Percentiles rank a stretch among this genome's conserved stretches.
Conservation (phyloP, 306 rosid species). For the Inga oerstediana region DNA sequence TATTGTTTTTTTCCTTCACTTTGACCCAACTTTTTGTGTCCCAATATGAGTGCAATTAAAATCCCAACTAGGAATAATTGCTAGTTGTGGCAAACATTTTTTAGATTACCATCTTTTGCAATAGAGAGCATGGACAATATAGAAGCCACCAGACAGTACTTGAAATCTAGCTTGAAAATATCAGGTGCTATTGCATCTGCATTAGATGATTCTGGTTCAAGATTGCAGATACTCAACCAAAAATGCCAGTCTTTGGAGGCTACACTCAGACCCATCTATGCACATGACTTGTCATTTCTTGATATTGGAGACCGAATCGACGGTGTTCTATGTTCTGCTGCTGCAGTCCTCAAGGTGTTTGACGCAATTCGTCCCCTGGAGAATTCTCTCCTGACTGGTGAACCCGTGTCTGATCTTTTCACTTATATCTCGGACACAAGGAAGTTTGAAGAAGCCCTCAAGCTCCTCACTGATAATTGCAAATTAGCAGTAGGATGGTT, state of each 20-base stretch:
- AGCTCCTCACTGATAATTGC: slow-evolving; percentile 72
- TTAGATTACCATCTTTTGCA: slow-evolving; percentile 29
- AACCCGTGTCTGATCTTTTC: slow-evolving; percentile 51
- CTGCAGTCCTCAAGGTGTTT: slow-evolving; percentile 60
- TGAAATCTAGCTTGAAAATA: slow-evolving; percentile 60
- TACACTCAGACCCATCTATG: slow-evolving; percentile 34
- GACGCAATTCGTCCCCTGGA: slow-evolving; percentile 60
- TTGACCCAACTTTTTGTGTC: slow-evolving; percentile 18
- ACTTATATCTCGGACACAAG: slow-evolving; percentile 50
- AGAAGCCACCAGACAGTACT: slow-evolving; percentile 49
- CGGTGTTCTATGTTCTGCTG: slow-evolving; percentile 65
- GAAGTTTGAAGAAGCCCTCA: slow-evolving; percentile 72
- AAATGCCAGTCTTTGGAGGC: slow-evolving; percentile 55
- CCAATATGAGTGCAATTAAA: slow-evolving; percentile 32
- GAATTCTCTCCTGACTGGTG: slow-evolving; percentile 42
- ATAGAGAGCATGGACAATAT: slow-evolving; percentile 47
- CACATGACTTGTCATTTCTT: slow-evolving; percentile 30
- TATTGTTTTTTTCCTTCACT: neutral
- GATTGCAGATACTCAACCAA: slow-evolving; percentile 50
- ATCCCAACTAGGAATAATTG: slow-evolving; percentile 20
- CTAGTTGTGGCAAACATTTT: slow-evolving; percentile 38
- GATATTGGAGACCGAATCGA: slow-evolving; percentile 51
- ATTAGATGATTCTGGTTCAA: slow-evolving; percentile 52
- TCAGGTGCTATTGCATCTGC: slow-evolving; percentile 50
- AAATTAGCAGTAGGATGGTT: slow-evolving; percentile 67